Conservation (phyloP, 768 basidiomycete species). For the Russula abietina region DNA sequence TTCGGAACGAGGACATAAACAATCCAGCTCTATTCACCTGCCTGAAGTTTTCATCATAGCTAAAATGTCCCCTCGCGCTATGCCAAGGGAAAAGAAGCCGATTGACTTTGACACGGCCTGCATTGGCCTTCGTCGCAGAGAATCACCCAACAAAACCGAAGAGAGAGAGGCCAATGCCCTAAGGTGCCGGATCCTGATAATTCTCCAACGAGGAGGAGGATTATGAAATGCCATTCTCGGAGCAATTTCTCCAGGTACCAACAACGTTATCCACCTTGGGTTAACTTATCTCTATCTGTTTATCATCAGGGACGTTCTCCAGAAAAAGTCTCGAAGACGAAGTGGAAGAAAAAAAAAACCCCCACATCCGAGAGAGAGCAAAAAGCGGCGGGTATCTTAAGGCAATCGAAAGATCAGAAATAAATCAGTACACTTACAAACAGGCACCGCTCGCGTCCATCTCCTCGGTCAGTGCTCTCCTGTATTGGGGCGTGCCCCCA, state of each 20-base stretch:
- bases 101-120: conserved; percentile 1
- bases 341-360: background rate
- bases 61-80: background rate
- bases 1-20: background rate
- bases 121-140: conserved; percentile 4
- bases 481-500: background rate
- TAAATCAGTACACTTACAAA: background rate
- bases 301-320: background rate
- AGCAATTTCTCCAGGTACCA: background rate
- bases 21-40: background rate
- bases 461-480: background rate
- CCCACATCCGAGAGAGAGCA: background rate
- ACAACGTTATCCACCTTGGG: background rate
- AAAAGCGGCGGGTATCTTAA: background rate
- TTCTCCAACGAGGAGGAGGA: background rate
- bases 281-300: background rate
- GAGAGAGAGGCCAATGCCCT: background rate
- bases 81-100: background rate
- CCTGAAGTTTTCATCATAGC: too few relatives aligned
- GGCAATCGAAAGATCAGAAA: conserved; percentile 10
- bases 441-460: conserved; percentile 11
- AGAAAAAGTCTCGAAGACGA: conserved; percentile 6
- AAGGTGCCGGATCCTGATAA: too few relatives aligned
- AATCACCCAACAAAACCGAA: too few relatives aligned
- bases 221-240: background rate